Evolutionary conservation across 495 filamentous ascomycete genomes (phyloP).

Genomic region (Neurospora sp.): DNA sequence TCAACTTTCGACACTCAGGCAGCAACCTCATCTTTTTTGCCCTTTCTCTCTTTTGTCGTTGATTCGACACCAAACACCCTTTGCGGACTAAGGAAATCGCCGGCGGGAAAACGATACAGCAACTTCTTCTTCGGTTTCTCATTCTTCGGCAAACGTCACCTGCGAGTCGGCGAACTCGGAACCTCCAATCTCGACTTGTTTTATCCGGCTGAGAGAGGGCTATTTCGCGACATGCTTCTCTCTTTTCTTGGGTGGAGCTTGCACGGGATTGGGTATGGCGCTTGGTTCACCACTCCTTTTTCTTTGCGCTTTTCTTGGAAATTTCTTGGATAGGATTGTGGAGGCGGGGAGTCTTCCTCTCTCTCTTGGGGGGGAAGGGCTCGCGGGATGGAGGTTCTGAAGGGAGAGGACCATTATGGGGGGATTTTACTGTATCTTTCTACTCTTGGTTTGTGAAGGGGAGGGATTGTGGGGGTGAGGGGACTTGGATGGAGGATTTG

Average conservation of each 20-base stretch:
- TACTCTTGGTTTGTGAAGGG: background rate
- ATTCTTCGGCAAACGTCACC: background rate
- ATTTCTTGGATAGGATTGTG: background rate
- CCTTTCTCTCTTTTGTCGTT: background rate
- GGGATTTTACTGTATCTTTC: background rate
- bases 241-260: background rate
- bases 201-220: background rate
- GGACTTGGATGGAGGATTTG: background rate
- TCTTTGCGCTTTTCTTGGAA: background rate
- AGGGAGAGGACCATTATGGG: background rate
- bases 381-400: background rate
- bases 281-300: background rate
- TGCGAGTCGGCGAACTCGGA: background rate
- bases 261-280: background rate
- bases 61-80: background rate
- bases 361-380: background rate
- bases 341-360: background rate
- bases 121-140: background rate
- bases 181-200: background rate
- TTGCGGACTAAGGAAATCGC: background rate
- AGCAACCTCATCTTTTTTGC: background rate
- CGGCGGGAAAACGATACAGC: background rate
- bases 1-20: background rate
- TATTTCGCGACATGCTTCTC: constrained; percentile 9
- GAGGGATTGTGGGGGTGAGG: background rate